A percentile compares a stretch with the other conserved stretches of the same genome.
These are phyloP conservation scores for Diaporthe longicolla DNA, from an alignment of 2,329 filamentous ascomycete species.

Conservation along the genomic window DNA sequence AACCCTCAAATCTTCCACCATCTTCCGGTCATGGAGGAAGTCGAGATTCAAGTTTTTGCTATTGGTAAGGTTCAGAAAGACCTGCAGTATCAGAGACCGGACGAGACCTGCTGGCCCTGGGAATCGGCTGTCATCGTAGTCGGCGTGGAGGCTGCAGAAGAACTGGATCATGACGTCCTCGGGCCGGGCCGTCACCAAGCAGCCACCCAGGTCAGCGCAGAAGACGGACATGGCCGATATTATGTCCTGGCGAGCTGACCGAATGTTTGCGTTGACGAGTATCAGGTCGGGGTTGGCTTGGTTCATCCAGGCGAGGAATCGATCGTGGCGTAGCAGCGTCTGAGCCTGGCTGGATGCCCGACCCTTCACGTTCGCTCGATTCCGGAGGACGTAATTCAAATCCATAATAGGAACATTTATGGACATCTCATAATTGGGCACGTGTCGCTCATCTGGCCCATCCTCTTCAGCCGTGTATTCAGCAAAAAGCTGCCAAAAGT, in stretches of 20 bases:
- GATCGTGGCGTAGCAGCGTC: slow-evolving; percentile 14
- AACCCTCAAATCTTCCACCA: not conserved
- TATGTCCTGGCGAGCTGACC: not conserved
- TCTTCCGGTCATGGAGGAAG: slow-evolving; percentile 25
- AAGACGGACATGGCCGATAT: slow-evolving; percentile 11
- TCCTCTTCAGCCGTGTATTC: not conserved
- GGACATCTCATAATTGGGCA: not conserved
- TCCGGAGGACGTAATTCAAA: not conserved
- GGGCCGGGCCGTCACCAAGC: slow-evolving; percentile 7
- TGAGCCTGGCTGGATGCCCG: slow-evolving; percentile 14
- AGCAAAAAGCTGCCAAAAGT: slow-evolving; percentile 22
- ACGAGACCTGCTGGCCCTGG: slow-evolving; percentile 25
- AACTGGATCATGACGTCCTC: slow-evolving; percentile 29
- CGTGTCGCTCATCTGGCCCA: not conserved
- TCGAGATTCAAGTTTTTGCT: not conserved
- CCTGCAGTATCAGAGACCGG: slow-evolving; percentile 13
- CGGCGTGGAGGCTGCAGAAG: slow-evolving; percentile 28
- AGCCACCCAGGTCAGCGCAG: slow-evolving; percentile 13
- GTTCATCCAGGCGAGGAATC: slow-evolving; percentile 29
- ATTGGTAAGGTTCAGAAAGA: slow-evolving; percentile 3
- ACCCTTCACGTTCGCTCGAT: not conserved
- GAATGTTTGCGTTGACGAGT: slow-evolving; percentile 25
- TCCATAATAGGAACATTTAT: not conserved
- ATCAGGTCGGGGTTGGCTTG: slow-evolving; percentile 16
- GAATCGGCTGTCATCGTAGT: not conserved